Conservation (phyloP, 2,329 filamentous ascomycete species). For the Rhynchosporium secalis region DNA sequence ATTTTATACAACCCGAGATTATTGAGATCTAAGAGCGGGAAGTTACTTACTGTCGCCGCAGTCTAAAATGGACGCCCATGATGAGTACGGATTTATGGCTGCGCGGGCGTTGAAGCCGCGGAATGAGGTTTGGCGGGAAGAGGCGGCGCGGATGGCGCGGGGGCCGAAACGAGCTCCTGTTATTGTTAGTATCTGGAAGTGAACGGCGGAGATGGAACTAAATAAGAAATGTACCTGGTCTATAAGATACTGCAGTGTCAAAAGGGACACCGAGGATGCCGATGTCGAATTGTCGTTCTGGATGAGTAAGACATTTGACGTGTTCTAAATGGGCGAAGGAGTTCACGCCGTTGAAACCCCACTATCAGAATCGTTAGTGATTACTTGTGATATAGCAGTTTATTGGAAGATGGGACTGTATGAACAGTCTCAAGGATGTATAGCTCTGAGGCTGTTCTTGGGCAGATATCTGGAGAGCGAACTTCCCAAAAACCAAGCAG, state of each 20-base stretch:
- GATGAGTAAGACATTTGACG: slow-evolving; percentile 67
- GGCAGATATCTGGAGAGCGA: too few relatives aligned
- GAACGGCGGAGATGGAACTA: background rate
- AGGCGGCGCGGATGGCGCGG: slow-evolving; percentile 81
- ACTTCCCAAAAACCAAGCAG: too few relatives aligned
- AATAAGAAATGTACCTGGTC: slow-evolving; percentile 52
- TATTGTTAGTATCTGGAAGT: slow-evolving; percentile 4
- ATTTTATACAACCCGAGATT: too few relatives aligned
- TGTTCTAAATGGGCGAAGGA: slow-evolving; percentile 72
- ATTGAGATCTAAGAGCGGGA: too few relatives aligned
- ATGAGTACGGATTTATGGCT: slow-evolving; percentile 77
- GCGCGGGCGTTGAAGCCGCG: slow-evolving; percentile 83
- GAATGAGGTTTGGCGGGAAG: slow-evolving; percentile 75
- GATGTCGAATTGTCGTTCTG: slow-evolving; percentile 65
- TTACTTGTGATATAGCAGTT: background rate
- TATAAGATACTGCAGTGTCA: slow-evolving; percentile 71
- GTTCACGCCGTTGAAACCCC: slow-evolving; percentile 72
- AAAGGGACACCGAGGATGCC: slow-evolving; percentile 72
- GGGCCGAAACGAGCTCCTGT: slow-evolving; percentile 78
- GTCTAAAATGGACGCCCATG: slow-evolving; percentile 78
- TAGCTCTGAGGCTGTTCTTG: too few relatives aligned
- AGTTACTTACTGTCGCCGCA: slow-evolving; percentile 67
- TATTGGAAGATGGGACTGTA: background rate
- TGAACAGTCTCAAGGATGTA: too few relatives aligned
- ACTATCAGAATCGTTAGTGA: slow-evolving; percentile 39